These are phyloP conservation scores for Quercus lobata DNA, from an alignment of 331 rosid genomes.

Conservation along the genomic window DNA sequence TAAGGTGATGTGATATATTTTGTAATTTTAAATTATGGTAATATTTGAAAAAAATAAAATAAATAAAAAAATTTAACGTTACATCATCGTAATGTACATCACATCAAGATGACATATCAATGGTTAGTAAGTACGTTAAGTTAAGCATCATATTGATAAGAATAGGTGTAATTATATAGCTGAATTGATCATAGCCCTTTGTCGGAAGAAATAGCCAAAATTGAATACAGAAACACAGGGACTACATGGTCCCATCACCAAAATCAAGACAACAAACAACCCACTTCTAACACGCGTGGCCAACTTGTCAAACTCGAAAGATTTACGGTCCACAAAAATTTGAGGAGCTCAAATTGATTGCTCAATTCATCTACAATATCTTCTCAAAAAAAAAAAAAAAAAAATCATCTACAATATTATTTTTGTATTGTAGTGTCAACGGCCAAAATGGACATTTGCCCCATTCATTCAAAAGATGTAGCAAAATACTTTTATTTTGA, in stretches of 20 bases:
- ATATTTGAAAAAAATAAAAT: too few relatives aligned
- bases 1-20: too few relatives aligned
- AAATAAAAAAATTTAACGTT: accelerated
- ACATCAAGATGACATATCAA: accelerated
- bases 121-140: background rate
- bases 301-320: background rate
- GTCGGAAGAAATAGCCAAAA: background rate
- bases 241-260: background rate
- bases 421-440: background rate
- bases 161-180: too few relatives aligned
- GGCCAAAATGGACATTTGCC: too few relatives aligned
- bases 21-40: too few relatives aligned
- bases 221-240: background rate
- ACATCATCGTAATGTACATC: accelerated
- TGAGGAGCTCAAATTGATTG: background rate
- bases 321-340: background rate
- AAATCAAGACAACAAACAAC: background rate
- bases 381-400: too few relatives aligned
- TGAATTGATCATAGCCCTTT: too few relatives aligned
- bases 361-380: background rate
- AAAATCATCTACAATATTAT: too few relatives aligned
- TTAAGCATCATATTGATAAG: too few relatives aligned
- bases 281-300: background rate
- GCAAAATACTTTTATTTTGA: too few relatives aligned
- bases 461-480: too few relatives aligned